Percentiles rank a stretch among this genome's conserved stretches.
phyloP scores from a whole-genome alignment of 305 asterid genomes.

The Striga hermonthica region DNA sequence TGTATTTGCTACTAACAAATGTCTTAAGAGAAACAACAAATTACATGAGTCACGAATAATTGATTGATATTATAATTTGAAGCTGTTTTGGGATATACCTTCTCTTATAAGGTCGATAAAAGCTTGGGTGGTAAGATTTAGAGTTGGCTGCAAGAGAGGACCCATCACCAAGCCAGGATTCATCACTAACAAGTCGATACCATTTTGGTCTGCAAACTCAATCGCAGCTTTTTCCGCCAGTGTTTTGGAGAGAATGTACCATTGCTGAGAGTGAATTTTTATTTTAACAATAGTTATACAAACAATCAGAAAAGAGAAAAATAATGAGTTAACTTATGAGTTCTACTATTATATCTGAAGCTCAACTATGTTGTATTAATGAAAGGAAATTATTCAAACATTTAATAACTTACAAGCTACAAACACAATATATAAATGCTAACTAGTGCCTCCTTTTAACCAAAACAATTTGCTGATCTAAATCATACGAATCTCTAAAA shows the following conservation, averaged over 20 bases:
- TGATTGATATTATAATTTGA: not conserved
- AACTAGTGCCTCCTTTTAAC: no score
- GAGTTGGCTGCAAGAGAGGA: conserved; percentile 40
- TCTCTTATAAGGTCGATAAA: conserved; percentile 25
- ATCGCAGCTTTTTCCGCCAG: conserved; percentile 38
- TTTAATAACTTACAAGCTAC: no score
- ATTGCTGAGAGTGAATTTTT: conserved; percentile 22
- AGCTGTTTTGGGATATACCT: conserved; percentile 12
- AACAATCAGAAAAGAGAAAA: no score
- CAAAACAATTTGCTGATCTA: no score
- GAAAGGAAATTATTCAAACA: no score
- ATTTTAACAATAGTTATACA: no score
- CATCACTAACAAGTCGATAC: conserved; percentile 33
- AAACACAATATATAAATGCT: no score
- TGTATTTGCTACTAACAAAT: not conserved
- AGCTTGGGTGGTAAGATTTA: conserved; percentile 27
- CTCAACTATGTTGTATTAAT: no score
- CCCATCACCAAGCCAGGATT: conserved; percentile 39
- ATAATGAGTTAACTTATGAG: no score
- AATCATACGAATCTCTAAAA: no score
- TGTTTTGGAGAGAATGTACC: conserved; percentile 36
- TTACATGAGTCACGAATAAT: not conserved
- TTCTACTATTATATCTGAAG: no score
- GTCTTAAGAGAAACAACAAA: not conserved
- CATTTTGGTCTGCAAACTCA: conserved; percentile 28